A percentile compares a stretch with the other conserved stretches of the same genome.
Evolutionary conservation across 176 grass and related monocot species (phyloP).

Genomic region (Phyllostachys edulis): DNA sequence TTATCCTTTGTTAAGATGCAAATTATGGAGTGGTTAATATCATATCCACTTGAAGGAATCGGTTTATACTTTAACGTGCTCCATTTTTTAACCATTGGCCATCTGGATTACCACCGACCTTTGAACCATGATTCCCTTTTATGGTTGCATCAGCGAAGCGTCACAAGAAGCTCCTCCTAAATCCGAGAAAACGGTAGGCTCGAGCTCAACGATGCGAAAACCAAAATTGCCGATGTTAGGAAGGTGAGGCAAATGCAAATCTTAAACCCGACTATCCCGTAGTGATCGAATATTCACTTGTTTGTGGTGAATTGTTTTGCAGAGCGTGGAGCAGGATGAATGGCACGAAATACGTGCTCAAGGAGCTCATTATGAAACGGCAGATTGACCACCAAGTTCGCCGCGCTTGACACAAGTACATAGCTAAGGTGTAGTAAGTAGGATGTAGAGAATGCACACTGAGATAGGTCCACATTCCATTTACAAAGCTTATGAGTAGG

Average conservation of each 20-base stretch:
- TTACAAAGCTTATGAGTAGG: constrained; percentile 6
- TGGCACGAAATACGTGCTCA: constrained; percentile 54
- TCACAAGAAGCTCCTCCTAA: constrained; percentile 73
- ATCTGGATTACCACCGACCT: too few relatives aligned
- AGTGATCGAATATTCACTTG: background rate
- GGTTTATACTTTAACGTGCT: too few relatives aligned
- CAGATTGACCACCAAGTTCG: constrained; percentile 35
- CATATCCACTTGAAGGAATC: background rate
- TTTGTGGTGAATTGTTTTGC: constrained; percentile 15
- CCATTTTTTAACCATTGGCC: background rate
- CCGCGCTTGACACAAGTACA: constrained; percentile 5
- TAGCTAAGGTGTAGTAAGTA: background rate
- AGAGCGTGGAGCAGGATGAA: constrained; percentile 70
- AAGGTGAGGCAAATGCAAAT: constrained; percentile 40
- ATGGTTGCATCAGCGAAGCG: constrained; percentile 41
- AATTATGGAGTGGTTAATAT: background rate
- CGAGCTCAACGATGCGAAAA: constrained; percentile 70
- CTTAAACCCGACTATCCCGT: background rate
- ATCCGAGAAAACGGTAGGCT: constrained; percentile 57
- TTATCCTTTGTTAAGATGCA: background rate
- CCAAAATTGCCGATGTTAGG: constrained; percentile 59
- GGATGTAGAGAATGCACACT: constrained; percentile 9
- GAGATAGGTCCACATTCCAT: background rate
- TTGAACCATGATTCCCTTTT: constrained; percentile 15
- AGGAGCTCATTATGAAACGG: constrained; percentile 60